Evolutionary conservation across 1,139 yeast species (phyloP).

Genomic region (Diutina mesorugosa): DNA sequence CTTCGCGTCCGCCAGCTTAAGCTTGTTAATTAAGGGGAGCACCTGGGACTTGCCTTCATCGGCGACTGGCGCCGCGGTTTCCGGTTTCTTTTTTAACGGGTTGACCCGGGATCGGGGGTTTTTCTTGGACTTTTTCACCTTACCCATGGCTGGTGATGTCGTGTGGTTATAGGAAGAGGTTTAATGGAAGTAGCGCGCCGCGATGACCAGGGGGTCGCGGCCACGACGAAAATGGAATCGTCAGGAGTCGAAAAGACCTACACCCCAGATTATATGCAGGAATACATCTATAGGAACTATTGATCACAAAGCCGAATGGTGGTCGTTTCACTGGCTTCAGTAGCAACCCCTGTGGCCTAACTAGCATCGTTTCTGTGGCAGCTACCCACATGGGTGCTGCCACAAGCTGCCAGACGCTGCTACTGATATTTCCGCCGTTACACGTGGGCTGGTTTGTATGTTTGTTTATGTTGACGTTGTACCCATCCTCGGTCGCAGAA

Average conservation of each 20-base stretch:
- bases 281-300: too few species aligned
- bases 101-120: constrained; percentile 40
- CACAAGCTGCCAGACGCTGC: too few species aligned
- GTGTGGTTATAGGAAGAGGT: not conserved
- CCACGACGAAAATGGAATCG: too few species aligned
- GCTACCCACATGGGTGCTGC: too few species aligned
- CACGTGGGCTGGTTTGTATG: not conserved
- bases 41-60: constrained; percentile 39
- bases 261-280: not conserved
- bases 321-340: too few species aligned
- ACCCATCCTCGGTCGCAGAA: not conserved
- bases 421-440: too few species aligned
- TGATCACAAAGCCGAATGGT: too few species aligned
- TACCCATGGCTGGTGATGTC: constrained; percentile 39
- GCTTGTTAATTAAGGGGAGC: constrained; percentile 52
- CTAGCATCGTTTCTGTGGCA: too few species aligned
- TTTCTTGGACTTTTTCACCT: constrained; percentile 60
- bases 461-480: not conserved
- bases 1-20: constrained; percentile 50
- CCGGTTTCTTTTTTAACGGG: constrained; percentile 22
- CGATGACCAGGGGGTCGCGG: not conserved
- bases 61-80: constrained; percentile 12
- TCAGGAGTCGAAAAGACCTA: not conserved
- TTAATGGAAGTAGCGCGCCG: not conserved
- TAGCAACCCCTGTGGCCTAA: too few species aligned